These are phyloP conservation scores for Moniliella sp. DNA, from an alignment of 1,284 basidiomycete species.

Conservation along the genomic window DNA sequence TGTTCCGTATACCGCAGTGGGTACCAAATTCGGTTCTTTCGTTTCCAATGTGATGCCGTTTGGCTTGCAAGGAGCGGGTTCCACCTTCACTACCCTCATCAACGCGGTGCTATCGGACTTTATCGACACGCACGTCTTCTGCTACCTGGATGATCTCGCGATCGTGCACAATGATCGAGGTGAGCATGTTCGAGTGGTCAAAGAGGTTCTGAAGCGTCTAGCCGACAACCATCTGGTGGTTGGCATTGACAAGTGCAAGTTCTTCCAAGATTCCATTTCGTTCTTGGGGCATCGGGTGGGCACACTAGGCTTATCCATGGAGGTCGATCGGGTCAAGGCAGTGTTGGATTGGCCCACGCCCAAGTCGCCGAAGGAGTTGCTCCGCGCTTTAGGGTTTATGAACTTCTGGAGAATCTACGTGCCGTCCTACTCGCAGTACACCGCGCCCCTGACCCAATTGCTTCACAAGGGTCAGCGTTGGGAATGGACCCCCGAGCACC, in stretches of 20 bases:
- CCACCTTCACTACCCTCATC: constrained; percentile 2
- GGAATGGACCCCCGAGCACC: constrained; percentile 9
- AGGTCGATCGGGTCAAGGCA: constrained; percentile 35
- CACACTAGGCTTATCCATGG: constrained; percentile 34
- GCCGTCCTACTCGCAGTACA: neutral
- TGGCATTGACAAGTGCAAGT: constrained; percentile 2
- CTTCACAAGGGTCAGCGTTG: neutral
- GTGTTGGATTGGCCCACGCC: constrained; percentile 36
- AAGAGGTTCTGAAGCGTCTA: constrained; percentile 1
- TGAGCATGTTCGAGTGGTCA: constrained; percentile 2
- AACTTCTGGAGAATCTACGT: constrained; percentile 1
- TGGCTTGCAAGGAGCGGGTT: neutral
- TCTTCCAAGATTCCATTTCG: constrained; percentile 14
- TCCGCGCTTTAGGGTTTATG: neutral
- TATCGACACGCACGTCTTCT: constrained; percentile 18
- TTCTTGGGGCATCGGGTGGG: constrained; percentile 37
- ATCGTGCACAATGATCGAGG: constrained; percentile 33
- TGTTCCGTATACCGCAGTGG: constrained; percentile 29
- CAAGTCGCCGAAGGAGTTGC: constrained; percentile 7
- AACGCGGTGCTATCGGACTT: constrained; percentile 7
- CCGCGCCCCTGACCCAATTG: neutral
- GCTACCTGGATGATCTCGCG: constrained; percentile 34
- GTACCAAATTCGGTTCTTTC: constrained; percentile 2
- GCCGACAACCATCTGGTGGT: neutral
- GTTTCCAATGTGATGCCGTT: constrained; percentile 4